Percentiles rank a stretch among this genome's conserved stretches.
Evolutionary conservation across 148 eudicot genomes (phyloP).

Genomic region (Amaranthus cruentus): DNA sequence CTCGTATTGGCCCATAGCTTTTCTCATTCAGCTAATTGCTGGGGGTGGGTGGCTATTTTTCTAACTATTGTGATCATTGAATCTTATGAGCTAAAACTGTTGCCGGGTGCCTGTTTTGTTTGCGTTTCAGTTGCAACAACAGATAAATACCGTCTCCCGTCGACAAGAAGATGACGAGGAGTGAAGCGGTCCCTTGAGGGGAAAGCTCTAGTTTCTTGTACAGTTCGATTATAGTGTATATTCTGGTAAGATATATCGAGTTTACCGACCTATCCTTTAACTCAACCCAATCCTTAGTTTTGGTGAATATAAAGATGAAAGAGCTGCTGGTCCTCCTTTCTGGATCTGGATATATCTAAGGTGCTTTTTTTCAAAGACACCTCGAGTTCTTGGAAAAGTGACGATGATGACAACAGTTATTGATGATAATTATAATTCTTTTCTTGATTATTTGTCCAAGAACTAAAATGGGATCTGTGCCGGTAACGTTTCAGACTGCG

Average conservation of each 20-base stretch:
- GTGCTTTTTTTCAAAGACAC: conserved; percentile 7
- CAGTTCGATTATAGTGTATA: conserved; percentile 45
- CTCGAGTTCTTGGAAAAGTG: not conserved
- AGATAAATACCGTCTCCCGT: conserved; percentile 41
- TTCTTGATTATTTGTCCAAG: conserved; percentile 18
- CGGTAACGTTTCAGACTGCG: conserved; percentile 16
- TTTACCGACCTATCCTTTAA: conserved; percentile 11
- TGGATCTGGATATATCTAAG: conserved; percentile 3
- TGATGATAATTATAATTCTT: conserved; percentile 8
- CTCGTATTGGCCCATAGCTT: too few species aligned
- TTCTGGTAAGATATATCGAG: conserved; percentile 37
- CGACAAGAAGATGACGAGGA: conserved; percentile 49
- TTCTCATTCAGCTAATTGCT: too few species aligned
- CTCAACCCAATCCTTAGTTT: conserved; percentile 9
- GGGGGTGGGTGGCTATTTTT: too few species aligned
- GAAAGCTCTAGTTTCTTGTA: conserved; percentile 19
- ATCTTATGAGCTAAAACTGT: conserved; percentile 8
- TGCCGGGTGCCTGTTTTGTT: conserved; percentile 9
- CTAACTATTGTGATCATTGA: not conserved
- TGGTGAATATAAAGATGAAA: conserved; percentile 13
- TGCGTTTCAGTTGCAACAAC: conserved; percentile 56
- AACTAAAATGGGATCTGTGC: conserved; percentile 7
- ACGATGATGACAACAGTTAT: conserved; percentile 12
- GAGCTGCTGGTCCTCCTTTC: conserved; percentile 11
- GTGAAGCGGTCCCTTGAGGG: conserved; percentile 40